Evolutionary conservation across 352 stramenopile genomes (phyloP).

Genomic region (Globisporangium echinulatum): DNA sequence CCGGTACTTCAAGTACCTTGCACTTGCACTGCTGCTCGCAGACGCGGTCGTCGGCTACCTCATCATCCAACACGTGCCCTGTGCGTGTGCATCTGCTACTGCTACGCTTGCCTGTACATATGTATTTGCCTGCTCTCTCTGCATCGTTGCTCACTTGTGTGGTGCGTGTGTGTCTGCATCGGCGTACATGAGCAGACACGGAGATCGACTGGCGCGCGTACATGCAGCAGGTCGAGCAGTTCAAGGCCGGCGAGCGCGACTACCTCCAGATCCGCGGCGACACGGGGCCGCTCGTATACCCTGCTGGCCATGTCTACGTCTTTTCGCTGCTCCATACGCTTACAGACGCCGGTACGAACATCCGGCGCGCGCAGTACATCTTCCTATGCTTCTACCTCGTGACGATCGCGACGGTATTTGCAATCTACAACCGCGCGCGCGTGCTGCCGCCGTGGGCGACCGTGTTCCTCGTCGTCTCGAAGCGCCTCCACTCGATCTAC

Average conservation of each 20-base stretch:
- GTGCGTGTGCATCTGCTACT: constrained; percentile 19
- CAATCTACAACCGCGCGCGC: constrained; percentile 81
- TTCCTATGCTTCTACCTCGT: constrained; percentile 95
- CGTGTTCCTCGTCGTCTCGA: constrained; percentile 90
- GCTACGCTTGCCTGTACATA: too few species aligned
- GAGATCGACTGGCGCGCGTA: constrained; percentile 99
- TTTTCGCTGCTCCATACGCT: constrained; percentile 92
- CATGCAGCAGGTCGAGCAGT: constrained; percentile 96
- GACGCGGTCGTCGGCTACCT: constrained; percentile 61
- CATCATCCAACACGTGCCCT: constrained; percentile 79
- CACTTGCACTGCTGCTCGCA: constrained; percentile 39
- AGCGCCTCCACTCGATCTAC: constrained; percentile 98
- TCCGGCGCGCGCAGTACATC: constrained; percentile 89
- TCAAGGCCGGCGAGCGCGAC: constrained; percentile 92
- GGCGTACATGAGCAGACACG: constrained; percentile 68
- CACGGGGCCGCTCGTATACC: constrained; percentile 98
- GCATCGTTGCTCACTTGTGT: background rate
- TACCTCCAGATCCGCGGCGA: constrained; percentile 94
- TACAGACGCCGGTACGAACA: constrained; percentile 81
- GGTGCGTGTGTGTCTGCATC: too few species aligned
- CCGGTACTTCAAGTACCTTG: constrained; percentile 70
- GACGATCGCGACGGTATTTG: constrained; percentile 83
- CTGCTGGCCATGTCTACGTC: constrained; percentile 96
- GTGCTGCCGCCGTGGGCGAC: constrained; percentile 84
- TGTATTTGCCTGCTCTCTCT: background rate